phyloP scores from a whole-genome alignment of 192 early-diverging fungal species.

The Podila epicladia region DNA sequence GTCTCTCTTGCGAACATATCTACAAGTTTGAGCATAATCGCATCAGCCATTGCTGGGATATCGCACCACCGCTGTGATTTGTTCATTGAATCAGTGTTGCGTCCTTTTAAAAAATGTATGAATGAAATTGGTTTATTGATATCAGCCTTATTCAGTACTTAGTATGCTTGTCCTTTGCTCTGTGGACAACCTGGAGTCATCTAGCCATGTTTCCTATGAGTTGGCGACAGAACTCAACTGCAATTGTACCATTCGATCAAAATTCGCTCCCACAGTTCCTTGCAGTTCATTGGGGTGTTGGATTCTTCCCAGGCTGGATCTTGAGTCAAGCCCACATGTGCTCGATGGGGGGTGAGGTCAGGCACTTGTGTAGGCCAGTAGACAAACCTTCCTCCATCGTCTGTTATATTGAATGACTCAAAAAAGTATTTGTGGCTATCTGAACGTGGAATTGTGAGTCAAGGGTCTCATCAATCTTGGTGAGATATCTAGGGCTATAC shows the following conservation, averaged over 20 bases:
- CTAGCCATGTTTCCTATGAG: not conserved
- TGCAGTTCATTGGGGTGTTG: not conserved
- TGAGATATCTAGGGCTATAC: conserved; percentile 14
- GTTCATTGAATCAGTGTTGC: no score
- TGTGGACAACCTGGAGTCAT: not conserved
- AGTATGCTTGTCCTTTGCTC: not conserved
- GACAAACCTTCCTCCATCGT: conserved; percentile 15
- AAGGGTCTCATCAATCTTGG: conserved; percentile 21
- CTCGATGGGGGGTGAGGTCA: conserved; percentile 2
- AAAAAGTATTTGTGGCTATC: no score
- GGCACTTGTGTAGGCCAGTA: conserved; percentile 15
- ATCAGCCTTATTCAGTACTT: not conserved
- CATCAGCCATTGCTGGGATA: no score
- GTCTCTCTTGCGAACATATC: no score
- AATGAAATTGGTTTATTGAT: no score
- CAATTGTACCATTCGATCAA: not conserved
- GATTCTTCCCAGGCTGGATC: not conserved
- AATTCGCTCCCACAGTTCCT: not conserved
- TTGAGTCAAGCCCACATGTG: not conserved
- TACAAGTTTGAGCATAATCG: no score
- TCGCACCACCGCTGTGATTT: no score
- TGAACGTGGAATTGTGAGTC: no score
- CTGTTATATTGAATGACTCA: not conserved
- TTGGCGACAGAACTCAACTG: not conserved
- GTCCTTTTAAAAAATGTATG: no score